These are phyloP conservation scores for Candida sphagnicola DNA, from an alignment of 805 yeast genomes.

Conservation along the genomic window DNA sequence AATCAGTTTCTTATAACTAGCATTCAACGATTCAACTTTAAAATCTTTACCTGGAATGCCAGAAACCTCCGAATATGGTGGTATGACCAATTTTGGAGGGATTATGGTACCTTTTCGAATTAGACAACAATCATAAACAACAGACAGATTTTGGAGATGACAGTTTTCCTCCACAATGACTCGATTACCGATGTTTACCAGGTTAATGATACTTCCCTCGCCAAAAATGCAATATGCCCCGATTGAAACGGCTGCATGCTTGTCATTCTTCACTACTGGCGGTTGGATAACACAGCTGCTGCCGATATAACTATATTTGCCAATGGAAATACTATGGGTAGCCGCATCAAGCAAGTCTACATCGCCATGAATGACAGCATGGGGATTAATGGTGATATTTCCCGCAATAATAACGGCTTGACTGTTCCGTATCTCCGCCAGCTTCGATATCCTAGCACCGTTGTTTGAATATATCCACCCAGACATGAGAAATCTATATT, in stretches of 20 bases:
- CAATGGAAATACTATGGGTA: constrained; percentile 32
- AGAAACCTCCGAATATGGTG: constrained; percentile 48
- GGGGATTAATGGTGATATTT: constrained; percentile 1
- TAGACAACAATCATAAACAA: constrained; percentile 50
- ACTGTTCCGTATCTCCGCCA: neutral
- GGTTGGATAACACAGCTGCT: constrained; percentile 17
- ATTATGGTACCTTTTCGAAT: constrained; percentile 38
- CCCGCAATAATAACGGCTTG: neutral
- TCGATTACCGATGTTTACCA: constrained; percentile 45
- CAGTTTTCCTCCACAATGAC: constrained; percentile 45
- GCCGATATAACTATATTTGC: constrained; percentile 43
- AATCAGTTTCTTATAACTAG: constrained; percentile 31
- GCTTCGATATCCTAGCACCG: constrained; percentile 3
- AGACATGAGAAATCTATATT: neutral
- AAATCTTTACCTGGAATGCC: constrained; percentile 36
- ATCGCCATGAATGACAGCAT: neutral
- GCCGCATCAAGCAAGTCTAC: neutral
- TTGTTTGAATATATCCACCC: constrained; percentile 2
- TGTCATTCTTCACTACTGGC: constrained; percentile 10
- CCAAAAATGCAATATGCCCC: constrained; percentile 50
- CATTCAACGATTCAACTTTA: constrained; percentile 19
- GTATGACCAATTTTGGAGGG: constrained; percentile 43
- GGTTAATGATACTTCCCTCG: constrained; percentile 22
- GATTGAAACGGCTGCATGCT: constrained; percentile 28
- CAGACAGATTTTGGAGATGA: constrained; percentile 28